Evolutionary conservation across 192 early-diverging fungal genomes (phyloP).

Genomic region (Coemansia sp.): DNA sequence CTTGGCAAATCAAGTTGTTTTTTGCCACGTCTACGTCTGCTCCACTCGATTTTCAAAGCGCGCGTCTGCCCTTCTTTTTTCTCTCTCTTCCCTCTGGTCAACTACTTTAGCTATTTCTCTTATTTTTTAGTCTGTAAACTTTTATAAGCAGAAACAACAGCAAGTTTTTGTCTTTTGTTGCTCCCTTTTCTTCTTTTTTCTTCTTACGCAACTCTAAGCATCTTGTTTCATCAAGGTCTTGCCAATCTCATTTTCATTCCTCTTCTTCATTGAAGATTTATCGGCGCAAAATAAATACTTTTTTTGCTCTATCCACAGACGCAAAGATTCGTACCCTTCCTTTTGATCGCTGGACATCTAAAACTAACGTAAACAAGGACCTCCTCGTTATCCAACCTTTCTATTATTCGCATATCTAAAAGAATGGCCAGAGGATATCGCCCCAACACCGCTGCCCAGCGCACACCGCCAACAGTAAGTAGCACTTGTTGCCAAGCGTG

Average conservation of each 20-base stretch:
- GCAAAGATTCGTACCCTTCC: background rate
- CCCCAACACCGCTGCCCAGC: background rate
- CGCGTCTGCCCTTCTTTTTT: background rate
- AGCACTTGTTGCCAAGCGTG: background rate
- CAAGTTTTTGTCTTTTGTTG: too few relatives aligned
- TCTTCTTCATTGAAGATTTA: background rate
- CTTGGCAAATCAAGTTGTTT: constrained; percentile 2
- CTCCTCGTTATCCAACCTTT: background rate
- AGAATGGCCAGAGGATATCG: constrained; percentile 11
- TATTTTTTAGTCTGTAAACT: constrained; percentile 1
- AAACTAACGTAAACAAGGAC: constrained; percentile 6
- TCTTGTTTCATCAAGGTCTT: background rate
- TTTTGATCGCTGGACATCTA: background rate
- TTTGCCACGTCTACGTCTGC: too few relatives aligned
- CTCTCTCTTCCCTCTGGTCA: background rate
- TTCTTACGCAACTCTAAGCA: too few relatives aligned
- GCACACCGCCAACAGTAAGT: constrained; percentile 8
- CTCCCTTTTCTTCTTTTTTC: background rate
- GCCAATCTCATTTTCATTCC: background rate
- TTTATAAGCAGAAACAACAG: background rate
- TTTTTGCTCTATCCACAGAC: background rate
- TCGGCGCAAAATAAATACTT: background rate
- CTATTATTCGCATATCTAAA: background rate
- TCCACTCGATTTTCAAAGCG: background rate
- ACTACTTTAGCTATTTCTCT: background rate